These are phyloP conservation scores for Chaetomiaceae sp. DNA, from an alignment of 2,329 filamentous ascomycete species.

Conservation along the genomic window DNA sequence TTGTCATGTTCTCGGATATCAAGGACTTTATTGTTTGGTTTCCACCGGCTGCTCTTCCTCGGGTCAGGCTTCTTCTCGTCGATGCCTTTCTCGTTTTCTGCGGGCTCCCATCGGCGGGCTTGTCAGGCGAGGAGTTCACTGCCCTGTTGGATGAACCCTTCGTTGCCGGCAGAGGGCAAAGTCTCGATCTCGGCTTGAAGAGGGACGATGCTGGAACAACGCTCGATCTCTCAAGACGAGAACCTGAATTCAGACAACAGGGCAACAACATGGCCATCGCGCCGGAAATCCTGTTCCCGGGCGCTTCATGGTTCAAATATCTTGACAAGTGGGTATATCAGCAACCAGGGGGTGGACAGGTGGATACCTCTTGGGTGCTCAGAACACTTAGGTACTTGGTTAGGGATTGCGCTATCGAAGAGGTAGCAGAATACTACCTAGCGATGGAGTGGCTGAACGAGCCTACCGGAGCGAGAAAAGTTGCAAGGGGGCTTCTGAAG, in stretches of 20 bases:
- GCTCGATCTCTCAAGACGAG: constrained; percentile 13
- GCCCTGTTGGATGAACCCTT: constrained; percentile 52
- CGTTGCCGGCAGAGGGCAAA: constrained; percentile 34
- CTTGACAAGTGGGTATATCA: constrained; percentile 30
- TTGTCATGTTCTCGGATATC: constrained; percentile 77
- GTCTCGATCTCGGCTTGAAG: constrained; percentile 24
- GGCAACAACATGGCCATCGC: constrained; percentile 34
- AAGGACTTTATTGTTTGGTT: constrained; percentile 55
- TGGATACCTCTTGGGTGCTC: constrained; percentile 45
- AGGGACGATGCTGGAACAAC: neutral
- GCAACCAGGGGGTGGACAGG: constrained; percentile 28
- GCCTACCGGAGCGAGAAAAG: constrained; percentile 56
- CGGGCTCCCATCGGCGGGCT: constrained; percentile 52
- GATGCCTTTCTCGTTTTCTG: constrained; percentile 69
- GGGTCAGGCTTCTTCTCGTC: constrained; percentile 48
- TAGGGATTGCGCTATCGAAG: constrained; percentile 40
- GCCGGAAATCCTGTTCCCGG: constrained; percentile 51
- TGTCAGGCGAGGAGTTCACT: constrained; percentile 27
- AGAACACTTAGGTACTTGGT: constrained; percentile 57
- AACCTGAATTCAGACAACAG: constrained; percentile 31
- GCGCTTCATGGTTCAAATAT: constrained; percentile 42
- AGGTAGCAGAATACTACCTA: constrained; percentile 64
- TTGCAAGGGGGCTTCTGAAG: constrained; percentile 71
- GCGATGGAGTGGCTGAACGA: constrained; percentile 60
- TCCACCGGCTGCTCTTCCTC: constrained; percentile 35